phyloP scores from a whole-genome alignment of 208 protist species.

The Trypanosoma boissoni region DNA sequence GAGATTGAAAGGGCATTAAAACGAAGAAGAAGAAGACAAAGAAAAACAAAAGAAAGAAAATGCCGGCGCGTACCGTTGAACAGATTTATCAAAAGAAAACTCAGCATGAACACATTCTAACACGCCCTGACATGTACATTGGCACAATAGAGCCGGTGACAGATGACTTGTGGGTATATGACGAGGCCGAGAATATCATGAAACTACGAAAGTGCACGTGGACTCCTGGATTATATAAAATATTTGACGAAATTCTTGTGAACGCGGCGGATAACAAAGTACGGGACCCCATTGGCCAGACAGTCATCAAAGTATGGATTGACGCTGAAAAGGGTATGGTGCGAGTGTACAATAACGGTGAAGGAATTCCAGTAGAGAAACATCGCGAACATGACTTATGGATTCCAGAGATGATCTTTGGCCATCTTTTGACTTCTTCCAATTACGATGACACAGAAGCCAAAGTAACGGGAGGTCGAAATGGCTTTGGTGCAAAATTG shows the following conservation, averaged over 20 bases:
- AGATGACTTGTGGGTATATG: conserved; percentile 95
- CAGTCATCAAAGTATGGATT: conserved; percentile 95
- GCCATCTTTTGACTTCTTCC: conserved; percentile 97
- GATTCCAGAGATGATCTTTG: conserved; percentile 99
- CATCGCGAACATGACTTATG: conserved; percentile 97
- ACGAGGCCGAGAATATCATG: conserved; percentile 90
- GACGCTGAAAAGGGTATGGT: conserved; percentile 91
- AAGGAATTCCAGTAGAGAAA: conserved; percentile 97
- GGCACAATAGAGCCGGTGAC: conserved; percentile 91
- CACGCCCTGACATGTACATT: conserved; percentile 99
- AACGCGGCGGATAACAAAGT: conserved; percentile 99
- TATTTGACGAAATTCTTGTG: conserved; percentile 99
- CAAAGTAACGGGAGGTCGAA: conserved; percentile 95
- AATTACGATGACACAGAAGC: conserved; percentile 99
- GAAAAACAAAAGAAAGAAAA: conserved; percentile 10
- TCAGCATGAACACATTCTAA: conserved; percentile 98
- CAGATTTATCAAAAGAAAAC: conserved; percentile 97
- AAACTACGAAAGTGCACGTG: conserved; percentile 93
- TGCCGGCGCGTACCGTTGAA: conserved; percentile 75
- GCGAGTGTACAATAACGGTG: conserved; percentile 98
- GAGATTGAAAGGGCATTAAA: conserved; percentile 21
- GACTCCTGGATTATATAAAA: conserved; percentile 99
- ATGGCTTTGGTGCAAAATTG: conserved; percentile 99
- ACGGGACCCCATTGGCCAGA: conserved; percentile 90
- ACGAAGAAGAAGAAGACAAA: not conserved